Conservation (phyloP, 148 eudicot genomes). For the Rhododendron ferrugineum region DNA sequence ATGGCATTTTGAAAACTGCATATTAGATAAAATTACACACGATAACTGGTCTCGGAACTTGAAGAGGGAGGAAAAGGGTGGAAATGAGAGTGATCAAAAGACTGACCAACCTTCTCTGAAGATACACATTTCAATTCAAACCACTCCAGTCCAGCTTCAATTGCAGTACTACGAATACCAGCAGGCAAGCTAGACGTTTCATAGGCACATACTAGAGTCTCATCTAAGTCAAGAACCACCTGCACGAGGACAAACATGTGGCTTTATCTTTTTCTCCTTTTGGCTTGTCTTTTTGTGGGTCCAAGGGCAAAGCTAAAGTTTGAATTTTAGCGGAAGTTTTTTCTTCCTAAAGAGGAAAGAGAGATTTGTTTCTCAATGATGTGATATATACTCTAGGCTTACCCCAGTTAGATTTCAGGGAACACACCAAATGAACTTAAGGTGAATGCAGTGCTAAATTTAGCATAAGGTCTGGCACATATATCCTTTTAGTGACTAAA, state of each 20-base stretch:
- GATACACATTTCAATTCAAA: slow-evolving; percentile 59
- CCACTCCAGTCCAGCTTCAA: slow-evolving; percentile 50
- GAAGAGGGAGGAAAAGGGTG: background rate
- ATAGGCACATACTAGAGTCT: slow-evolving; percentile 51
- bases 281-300: background rate
- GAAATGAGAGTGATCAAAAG: background rate
- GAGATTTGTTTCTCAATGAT: background rate
- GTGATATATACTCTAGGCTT: background rate
- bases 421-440: background rate
- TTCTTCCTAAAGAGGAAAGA: background rate
- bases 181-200: slow-evolving; percentile 58
- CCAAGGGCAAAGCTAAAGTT: background rate
- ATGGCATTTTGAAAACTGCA: slow-evolving; percentile 11
- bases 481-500: background rate
- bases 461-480: background rate
- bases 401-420: background rate
- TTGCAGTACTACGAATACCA: slow-evolving; percentile 37
- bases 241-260: slow-evolving; percentile 11
- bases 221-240: slow-evolving; percentile 68
- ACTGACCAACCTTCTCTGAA: slow-evolving; percentile 36
- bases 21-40: background rate
- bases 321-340: background rate
- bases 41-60: background rate
- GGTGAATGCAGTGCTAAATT: background rate
- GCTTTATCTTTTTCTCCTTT: background rate